A percentile compares a stretch with the other conserved stretches of the same genome.
Evolutionary conservation across 768 basidiomycete species (phyloP).

Genomic region (Coprinopsis cinerea): DNA sequence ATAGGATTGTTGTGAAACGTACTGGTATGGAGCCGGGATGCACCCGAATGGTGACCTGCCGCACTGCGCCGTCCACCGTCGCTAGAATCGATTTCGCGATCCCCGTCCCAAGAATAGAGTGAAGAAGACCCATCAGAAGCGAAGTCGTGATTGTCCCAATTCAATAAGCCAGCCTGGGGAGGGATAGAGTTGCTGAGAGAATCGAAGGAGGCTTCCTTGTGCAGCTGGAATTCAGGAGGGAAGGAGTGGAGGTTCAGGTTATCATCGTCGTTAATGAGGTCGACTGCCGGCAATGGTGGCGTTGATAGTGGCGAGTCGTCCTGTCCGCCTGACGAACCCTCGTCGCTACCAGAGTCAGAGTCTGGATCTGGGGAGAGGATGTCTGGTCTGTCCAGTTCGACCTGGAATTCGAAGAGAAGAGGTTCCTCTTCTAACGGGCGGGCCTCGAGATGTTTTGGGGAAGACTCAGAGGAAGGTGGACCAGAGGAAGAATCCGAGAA

Average conservation of each 20-base stretch:
- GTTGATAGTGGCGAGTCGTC: conserved; percentile 7
- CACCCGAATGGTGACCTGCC: background rate
- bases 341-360: conserved; percentile 1
- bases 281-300: background rate
- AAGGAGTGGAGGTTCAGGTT: conserved; percentile 30
- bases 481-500: conserved; percentile 8
- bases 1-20: background rate
- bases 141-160: conserved; percentile 1
- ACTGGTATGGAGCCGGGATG: background rate
- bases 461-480: conserved; percentile 10
- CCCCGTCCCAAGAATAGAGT: conserved; percentile 6
- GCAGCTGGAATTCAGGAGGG: conserved; percentile 34
- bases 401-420: conserved; percentile 60
- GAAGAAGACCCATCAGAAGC: background rate
- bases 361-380: background rate
- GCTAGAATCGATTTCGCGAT: conserved; percentile 1
- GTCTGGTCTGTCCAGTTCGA: conserved; percentile 26
- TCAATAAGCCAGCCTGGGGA: background rate
- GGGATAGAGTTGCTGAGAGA: conserved; percentile 9
- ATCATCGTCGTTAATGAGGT: conserved; percentile 12
- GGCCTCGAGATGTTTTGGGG: conserved; percentile 33
- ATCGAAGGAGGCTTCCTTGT: conserved; percentile 17
- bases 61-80: conserved; percentile 1
- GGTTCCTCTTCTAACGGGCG: conserved; percentile 59
- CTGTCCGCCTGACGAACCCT: conserved; percentile 2